Evolutionary conservation across 768 basidiomycete species (phyloP), one percentile per base, ranked within the genome.

Genomic region (Hericium coralloides): DNA sequence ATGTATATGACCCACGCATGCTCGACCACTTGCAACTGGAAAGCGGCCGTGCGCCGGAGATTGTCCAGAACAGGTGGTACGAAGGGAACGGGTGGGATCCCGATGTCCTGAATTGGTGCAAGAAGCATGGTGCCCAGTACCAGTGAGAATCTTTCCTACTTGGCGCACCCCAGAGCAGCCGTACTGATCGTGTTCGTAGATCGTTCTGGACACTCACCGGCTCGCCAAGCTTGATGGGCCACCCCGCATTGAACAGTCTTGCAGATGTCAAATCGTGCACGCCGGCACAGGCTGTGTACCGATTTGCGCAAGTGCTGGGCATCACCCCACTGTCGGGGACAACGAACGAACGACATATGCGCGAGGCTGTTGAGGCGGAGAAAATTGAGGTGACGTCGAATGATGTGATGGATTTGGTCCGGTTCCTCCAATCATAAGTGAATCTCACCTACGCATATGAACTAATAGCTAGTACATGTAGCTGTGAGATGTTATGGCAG

Each of bases 151-250:
- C 38, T 31, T 31, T 1, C 69, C 63, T 1, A 23, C 63, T 63
- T 55, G 36, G 36, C 37, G 18, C 9, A 17, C 20, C 22, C 8
- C 14, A 48, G 10, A 14, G 31, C 51, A 26, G 23, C 6, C 7
- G 18, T 54, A 20, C 37, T 48, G 25, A 31, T 9, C 17, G 10
- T 9, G 31, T 45, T n/a, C n/a, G n/a, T 62, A 90, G 89, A 63
- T 90, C 89, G 15, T 92, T 93, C 69, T 92, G 92, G 91, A 92
- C 92, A 22, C 71, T 94, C 22, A 79, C 86, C 1, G 87, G 89
- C n/a, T 87, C 89, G 2, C 85, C 89, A 4, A 72, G 65, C 15
- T 72, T 92, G 9, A 71, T 91, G 4, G 55, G 66, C 3, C 77
- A 84, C 64, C 79, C 77, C 0, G 65, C 71, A 2, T 64, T 86